phyloP scores from a whole-genome alignment of 306 rosid genomes.

The Prunus davidiana region DNA sequence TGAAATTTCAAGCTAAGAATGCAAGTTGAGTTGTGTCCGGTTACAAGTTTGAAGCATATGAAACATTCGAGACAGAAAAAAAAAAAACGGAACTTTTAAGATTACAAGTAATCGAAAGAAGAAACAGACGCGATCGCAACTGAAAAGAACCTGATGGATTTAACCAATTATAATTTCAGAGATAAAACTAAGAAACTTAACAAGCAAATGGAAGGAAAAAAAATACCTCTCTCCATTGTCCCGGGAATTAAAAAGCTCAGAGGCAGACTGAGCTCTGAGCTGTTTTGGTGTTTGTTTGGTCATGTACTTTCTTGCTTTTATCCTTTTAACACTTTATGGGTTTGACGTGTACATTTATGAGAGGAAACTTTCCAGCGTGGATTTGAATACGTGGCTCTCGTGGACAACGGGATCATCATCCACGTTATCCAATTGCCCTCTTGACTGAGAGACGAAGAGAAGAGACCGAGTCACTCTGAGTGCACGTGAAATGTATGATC shows the following conservation, averaged over 20 bases:
- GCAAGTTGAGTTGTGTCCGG: no score
- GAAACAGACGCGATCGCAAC: no score
- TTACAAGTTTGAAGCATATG: no score
- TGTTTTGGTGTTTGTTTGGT: constrained; percentile 12
- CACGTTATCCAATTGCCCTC: constrained; percentile 43
- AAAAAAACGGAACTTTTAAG: no score
- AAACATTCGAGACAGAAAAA: no score
- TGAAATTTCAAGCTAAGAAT: no score
- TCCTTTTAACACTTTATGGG: constrained; percentile 18
- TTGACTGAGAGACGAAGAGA: background rate
- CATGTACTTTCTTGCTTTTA: background rate
- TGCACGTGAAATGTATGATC: constrained; percentile 7
- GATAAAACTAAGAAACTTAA: background rate
- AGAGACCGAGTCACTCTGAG: background rate
- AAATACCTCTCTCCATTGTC: background rate
- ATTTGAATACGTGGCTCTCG: constrained; percentile 36
- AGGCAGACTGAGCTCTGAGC: background rate
- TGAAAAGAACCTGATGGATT: no score
- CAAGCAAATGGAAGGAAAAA: background rate
- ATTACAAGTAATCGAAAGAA: no score
- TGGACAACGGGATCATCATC: constrained; percentile 37
- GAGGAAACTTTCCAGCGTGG: constrained; percentile 84
- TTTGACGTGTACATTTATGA: constrained; percentile 55
- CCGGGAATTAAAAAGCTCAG: background rate
- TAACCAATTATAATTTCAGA: background rate